Evolutionary conservation across 2,329 filamentous ascomycete species (phyloP).

Genomic region (Sporothrix brunneoviolacea): DNA sequence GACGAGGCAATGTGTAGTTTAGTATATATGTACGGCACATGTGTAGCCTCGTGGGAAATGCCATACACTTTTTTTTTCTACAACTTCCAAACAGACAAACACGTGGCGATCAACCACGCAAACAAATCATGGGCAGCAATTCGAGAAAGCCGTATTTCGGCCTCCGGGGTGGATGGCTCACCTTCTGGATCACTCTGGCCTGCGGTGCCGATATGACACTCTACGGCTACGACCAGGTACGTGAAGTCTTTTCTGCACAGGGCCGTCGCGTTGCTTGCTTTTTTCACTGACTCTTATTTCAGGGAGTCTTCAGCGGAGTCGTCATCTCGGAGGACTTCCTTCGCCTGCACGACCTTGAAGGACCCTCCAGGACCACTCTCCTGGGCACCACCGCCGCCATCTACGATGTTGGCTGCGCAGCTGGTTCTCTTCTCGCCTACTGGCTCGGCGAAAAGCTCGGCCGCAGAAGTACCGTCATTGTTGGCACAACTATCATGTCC

Average conservation of each 20-base stretch:
- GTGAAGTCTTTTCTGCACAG: too few relatives aligned
- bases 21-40: constrained; percentile 4
- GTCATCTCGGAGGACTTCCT: constrained; percentile 4
- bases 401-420: too few relatives aligned
- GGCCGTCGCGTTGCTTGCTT: too few relatives aligned
- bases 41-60: background rate
- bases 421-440: too few relatives aligned
- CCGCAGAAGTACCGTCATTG: too few relatives aligned
- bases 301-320: constrained; percentile 2
- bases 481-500: too few relatives aligned
- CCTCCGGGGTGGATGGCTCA: constrained; percentile 2
- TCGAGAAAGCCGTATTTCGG: constrained; percentile 1
- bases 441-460: too few relatives aligned
- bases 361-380: background rate
- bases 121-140: background rate
- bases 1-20: too few relatives aligned
- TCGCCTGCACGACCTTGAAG: background rate
- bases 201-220: constrained; percentile 1
- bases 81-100: background rate
- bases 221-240: constrained; percentile 3
- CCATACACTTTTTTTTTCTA: background rate
- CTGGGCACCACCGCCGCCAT: too few relatives aligned
- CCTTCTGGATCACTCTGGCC: constrained; percentile 3
- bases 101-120: background rate
- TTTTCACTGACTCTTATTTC: background rate